phyloP scores from a whole-genome alignment of 2,329 filamentous ascomycete species.

The Xylaria sp. region DNA sequence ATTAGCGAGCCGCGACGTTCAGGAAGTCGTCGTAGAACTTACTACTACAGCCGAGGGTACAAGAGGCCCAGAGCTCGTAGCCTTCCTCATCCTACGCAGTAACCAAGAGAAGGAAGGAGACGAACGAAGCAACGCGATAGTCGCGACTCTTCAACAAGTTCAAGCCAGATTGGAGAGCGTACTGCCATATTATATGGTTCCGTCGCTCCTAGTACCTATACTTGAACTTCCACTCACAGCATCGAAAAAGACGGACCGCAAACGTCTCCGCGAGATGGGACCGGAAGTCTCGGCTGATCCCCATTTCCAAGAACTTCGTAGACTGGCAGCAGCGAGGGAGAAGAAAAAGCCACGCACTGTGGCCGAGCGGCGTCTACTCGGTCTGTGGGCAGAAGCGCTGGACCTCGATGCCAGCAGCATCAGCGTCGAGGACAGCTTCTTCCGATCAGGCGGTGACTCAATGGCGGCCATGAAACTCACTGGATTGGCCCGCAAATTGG shows the following conservation, averaged over 20 bases:
- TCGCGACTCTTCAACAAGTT: background rate
- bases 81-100: background rate
- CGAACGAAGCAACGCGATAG: background rate
- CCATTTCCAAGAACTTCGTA: background rate
- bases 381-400: conserved; percentile 3
- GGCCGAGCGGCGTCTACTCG: conserved; percentile 2
- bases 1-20: background rate
- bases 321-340: background rate
- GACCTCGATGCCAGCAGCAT: background rate
- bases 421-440: conserved; percentile 5
- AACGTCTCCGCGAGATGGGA: conserved; percentile 7
- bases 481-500: conserved; percentile 4
- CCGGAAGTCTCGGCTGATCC: conserved; percentile 6
- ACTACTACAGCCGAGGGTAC: background rate
- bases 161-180: conserved; percentile 8
- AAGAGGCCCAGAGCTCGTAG: conserved; percentile 6
- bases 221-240: conserved; percentile 2
- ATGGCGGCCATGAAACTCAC: conserved; percentile 8
- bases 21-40: conserved; percentile 7
- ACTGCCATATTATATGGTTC: conserved; percentile 1
- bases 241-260: conserved; percentile 9
- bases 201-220: conserved; percentile 3
- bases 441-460: background rate
- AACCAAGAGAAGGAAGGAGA: background rate
- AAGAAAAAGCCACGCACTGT: background rate